Evolutionary conservation across 257 asterid genomes (phyloP).

Genomic region (Knoxia roxburghii): DNA sequence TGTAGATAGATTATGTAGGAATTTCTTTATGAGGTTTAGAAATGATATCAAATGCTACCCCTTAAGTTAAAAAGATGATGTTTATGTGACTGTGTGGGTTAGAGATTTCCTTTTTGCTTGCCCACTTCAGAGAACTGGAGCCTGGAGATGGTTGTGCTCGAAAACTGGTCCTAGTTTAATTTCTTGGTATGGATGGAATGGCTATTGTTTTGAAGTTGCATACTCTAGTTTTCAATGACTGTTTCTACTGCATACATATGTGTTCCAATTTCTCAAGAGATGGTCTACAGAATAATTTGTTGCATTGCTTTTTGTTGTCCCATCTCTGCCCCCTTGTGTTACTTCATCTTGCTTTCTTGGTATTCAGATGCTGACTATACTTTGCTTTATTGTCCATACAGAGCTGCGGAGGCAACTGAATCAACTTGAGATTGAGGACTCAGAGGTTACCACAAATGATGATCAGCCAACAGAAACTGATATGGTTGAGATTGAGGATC

Average conservation of each 20-base stretch:
- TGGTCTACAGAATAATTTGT: neutral
- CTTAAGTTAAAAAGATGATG: neutral
- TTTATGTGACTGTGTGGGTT: neutral
- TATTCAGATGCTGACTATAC: neutral
- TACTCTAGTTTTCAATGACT: neutral
- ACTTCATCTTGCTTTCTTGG: neutral
- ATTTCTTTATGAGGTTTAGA: neutral
- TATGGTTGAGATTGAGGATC: constrained; percentile 51
- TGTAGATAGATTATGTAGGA: neutral
- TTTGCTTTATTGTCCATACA: constrained; percentile 25
- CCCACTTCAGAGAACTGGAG: neutral
- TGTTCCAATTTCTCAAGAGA: neutral
- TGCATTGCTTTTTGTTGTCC: neutral
- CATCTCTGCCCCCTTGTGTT: neutral
- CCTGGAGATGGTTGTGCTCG: too few relatives aligned
- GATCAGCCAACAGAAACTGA: constrained; percentile 52
- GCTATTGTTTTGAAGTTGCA: neutral
- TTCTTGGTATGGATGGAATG: neutral
- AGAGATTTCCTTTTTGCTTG: neutral
- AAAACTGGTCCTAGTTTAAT: too few relatives aligned
- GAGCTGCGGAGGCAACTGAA: constrained; percentile 76
- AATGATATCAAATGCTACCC: neutral
- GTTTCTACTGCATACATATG: neutral
- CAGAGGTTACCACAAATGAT: constrained; percentile 38
- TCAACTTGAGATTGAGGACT: constrained; percentile 52